Evolutionary conservation across 805 yeast genomes (phyloP).

Genomic region (Komagataella populi): DNA sequence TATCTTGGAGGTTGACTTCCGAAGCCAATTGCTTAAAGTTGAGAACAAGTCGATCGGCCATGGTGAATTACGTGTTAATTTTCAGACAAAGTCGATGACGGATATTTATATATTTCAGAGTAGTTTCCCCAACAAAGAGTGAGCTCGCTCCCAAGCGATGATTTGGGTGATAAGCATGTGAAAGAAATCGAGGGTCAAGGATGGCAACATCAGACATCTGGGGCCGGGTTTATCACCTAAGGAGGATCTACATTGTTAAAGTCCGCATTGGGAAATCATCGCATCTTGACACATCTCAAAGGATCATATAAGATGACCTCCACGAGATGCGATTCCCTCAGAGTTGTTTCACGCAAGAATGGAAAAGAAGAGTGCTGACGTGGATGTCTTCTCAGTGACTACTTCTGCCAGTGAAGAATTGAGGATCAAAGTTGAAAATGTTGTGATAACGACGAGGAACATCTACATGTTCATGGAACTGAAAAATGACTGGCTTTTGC

Average conservation of each 20-base stretch:
- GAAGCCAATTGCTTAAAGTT: conserved; percentile 3
- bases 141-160: background rate
- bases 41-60: background rate
- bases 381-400: background rate
- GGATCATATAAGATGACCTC: background rate
- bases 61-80: background rate
- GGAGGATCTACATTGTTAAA: background rate
- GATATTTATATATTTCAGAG: background rate
- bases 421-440: background rate
- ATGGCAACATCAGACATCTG: background rate
- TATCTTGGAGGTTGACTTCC: conserved; percentile 12
- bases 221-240: background rate
- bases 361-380: background rate
- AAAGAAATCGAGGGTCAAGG: background rate
- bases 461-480: background rate
- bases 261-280: background rate
- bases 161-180: background rate
- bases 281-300: background rate
- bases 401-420: background rate
- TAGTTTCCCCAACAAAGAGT: background rate
- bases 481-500: conserved; percentile 11
- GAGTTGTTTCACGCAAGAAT: background rate
- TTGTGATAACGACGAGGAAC: background rate
- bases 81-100: background rate
- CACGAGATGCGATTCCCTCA: background rate